Evolutionary conservation across 139 green algal species (phyloP).

Genomic region (Picochlorum sp.): DNA sequence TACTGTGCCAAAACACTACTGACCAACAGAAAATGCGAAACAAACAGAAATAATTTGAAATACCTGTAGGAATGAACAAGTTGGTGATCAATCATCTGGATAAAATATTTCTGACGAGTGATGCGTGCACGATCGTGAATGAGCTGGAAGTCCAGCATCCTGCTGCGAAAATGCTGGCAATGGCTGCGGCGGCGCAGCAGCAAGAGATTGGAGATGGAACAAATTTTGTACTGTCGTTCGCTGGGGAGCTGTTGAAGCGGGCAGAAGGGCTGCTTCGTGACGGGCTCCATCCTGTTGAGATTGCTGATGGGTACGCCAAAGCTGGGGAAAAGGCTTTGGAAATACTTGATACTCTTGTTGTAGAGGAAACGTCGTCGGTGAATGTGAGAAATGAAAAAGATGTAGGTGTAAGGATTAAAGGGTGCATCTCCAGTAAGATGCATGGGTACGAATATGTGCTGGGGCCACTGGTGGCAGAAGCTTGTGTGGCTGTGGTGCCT

Average conservation of each 20-base stretch:
- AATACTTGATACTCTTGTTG: slow-evolving; percentile 69
- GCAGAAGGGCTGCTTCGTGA: slow-evolving; percentile 84
- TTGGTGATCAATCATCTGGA: slow-evolving; percentile 99
- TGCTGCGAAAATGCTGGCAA: slow-evolving; percentile 87
- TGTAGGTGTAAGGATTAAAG: slow-evolving; percentile 64
- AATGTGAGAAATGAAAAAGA: slow-evolving; percentile 65
- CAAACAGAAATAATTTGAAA: background rate
- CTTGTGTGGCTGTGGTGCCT: slow-evolving; percentile 89
- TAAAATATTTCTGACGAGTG: slow-evolving; percentile 96
- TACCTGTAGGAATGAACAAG: slow-evolving; percentile 93
- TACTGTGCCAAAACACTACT: background rate
- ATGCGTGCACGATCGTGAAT: slow-evolving; percentile 86
- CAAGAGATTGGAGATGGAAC: slow-evolving; percentile 93
- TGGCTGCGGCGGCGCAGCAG: slow-evolving; percentile 88
- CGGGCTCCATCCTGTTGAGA: slow-evolving; percentile 84
- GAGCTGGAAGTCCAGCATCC: slow-evolving; percentile 98
- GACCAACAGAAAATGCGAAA: too few species aligned
- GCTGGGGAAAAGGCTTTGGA: slow-evolving; percentile 71
- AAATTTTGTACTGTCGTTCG: slow-evolving; percentile 91
- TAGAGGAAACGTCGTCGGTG: slow-evolving; percentile 56
- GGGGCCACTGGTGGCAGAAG: slow-evolving; percentile 68
- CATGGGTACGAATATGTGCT: slow-evolving; percentile 84
- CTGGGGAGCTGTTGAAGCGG: slow-evolving; percentile 82
- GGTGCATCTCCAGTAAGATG: slow-evolving; percentile 79
- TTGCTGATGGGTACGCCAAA: slow-evolving; percentile 89